These are phyloP conservation scores for Coemansia sp. DNA, from an alignment of 192 early-diverging fungal species.

Conservation along the genomic window DNA sequence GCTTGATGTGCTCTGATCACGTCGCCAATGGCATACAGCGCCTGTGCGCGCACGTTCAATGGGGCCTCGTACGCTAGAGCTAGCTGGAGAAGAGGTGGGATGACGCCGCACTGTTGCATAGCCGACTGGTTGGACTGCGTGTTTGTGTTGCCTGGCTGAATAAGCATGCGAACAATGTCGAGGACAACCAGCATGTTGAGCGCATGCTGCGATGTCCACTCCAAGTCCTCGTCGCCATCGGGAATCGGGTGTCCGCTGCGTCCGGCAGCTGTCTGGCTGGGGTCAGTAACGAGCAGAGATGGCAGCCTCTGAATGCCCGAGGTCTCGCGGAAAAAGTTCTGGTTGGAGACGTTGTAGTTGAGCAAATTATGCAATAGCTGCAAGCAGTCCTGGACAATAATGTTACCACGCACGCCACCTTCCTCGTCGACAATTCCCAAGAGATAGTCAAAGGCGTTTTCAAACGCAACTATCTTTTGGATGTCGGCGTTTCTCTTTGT, in stretches of 20 bases:
- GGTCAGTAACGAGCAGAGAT: constrained; percentile 62
- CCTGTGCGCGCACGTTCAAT: constrained; percentile 71
- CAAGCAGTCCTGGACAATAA: constrained; percentile 92
- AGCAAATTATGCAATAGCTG: constrained; percentile 90
- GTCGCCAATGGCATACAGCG: constrained; percentile 85
- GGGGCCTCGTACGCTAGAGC: constrained; percentile 75
- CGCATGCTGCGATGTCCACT: constrained; percentile 83
- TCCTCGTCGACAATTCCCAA: constrained; percentile 86
- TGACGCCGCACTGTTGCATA: constrained; percentile 79
- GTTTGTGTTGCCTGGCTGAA: constrained; percentile 83
- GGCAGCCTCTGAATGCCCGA: constrained; percentile 91
- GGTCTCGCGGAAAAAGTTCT: constrained; percentile 97
- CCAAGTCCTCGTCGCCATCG: constrained; percentile 45
- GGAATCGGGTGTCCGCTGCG: constrained; percentile 28
- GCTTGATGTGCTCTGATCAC: constrained; percentile 69
- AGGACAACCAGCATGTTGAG: constrained; percentile 86
- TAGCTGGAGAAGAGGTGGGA: constrained; percentile 77
- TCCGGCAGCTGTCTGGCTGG: constrained; percentile 47
- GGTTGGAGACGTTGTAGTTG: constrained; percentile 96
- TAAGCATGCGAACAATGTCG: constrained; percentile 85
- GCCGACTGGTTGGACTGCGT: constrained; percentile 87
- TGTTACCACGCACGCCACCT: constrained; percentile 88
- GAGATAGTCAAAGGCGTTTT: constrained; percentile 93
- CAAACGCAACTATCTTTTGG: constrained; percentile 99
- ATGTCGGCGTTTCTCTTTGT: constrained; percentile 93